These are phyloP conservation scores for Parachaetomium inaequale DNA, from an alignment of 495 filamentous ascomycete species.

Conservation along the genomic window DNA sequence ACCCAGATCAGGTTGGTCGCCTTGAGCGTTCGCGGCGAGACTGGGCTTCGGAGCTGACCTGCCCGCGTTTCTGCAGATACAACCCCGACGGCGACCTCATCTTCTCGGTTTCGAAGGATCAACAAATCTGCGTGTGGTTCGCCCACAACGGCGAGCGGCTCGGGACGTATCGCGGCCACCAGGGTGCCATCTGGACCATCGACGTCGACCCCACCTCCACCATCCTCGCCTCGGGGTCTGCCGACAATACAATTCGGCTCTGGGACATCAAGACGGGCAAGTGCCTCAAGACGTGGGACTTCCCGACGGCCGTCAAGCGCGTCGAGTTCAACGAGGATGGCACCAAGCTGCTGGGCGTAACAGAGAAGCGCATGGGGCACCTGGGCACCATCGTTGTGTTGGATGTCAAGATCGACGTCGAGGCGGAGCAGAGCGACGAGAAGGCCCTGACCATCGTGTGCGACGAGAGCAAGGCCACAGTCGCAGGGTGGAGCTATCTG, in stretches of 20 bases:
- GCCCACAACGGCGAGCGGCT: slow-evolving; percentile 91
- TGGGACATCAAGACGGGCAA: slow-evolving; percentile 96
- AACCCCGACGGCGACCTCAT: slow-evolving; percentile 95
- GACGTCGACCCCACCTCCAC: slow-evolving; percentile 94
- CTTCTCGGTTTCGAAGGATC: slow-evolving; percentile 97
- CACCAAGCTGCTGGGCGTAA: slow-evolving; percentile 81
- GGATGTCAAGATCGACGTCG: slow-evolving; percentile 73
- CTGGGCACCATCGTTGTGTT: slow-evolving; percentile 89
- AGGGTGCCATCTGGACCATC: slow-evolving; percentile 97
- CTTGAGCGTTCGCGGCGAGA: background rate
- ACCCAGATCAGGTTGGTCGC: slow-evolving; percentile 87
- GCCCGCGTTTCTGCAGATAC: slow-evolving; percentile 52
- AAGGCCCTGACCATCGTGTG: slow-evolving; percentile 79
- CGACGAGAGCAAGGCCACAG: slow-evolving; percentile 91
- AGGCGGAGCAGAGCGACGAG: slow-evolving; percentile 80
- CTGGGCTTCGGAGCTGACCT: background rate
- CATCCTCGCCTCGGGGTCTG: slow-evolving; percentile 88
- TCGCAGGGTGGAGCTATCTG: slow-evolving; percentile 92
- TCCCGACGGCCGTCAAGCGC: slow-evolving; percentile 90
- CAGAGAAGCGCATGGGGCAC: slow-evolving; percentile 95
- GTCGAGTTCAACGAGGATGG: slow-evolving; percentile 96
- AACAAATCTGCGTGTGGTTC: slow-evolving; percentile 92
- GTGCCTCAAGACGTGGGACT: slow-evolving; percentile 93
- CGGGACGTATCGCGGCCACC: slow-evolving; percentile 93
- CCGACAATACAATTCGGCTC: slow-evolving; percentile 95